phyloP scores from a whole-genome alignment of 192 early-diverging fungal species.

The Umbelopsis sp. region DNA sequence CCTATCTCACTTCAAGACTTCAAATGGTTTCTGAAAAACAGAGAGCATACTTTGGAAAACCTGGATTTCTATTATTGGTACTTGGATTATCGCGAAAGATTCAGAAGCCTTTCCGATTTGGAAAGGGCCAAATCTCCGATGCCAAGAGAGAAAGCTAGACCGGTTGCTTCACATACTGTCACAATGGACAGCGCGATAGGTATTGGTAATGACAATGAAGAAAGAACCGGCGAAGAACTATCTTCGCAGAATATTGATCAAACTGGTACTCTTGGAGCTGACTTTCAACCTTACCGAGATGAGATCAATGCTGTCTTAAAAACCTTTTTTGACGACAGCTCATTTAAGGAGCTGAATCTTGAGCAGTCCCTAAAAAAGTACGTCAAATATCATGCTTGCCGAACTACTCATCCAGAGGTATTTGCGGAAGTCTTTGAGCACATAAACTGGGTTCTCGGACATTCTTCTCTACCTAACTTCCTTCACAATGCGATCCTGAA shows the following conservation, averaged over 20 bases:
- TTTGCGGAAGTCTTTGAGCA: constrained; percentile 14
- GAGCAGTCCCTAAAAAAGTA: constrained; percentile 17
- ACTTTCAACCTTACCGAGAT: constrained; percentile 27
- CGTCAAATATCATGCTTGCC: constrained; percentile 6
- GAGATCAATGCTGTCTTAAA: constrained; percentile 30
- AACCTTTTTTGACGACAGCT: constrained; percentile 31
- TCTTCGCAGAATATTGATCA: background rate
- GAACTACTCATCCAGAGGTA: constrained; percentile 31
- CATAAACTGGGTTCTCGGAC: constrained; percentile 18
- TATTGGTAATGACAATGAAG: background rate
- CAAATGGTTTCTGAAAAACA: constrained; percentile 24
- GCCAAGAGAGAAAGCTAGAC: constrained; percentile 20
- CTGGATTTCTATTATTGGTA: constrained; percentile 35
- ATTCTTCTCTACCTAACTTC: constrained; percentile 26
- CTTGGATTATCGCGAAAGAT: constrained; percentile 23
- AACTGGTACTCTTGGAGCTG: constrained; percentile 14
- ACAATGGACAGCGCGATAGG: constrained; percentile 11
- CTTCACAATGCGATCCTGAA: constrained; percentile 32
- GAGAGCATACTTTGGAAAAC: constrained; percentile 35
- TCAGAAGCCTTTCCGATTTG: constrained; percentile 10
- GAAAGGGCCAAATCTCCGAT: constrained; percentile 19
- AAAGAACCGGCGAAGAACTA: background rate
- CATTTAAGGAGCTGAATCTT: constrained; percentile 34
- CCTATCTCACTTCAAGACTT: constrained; percentile 36
- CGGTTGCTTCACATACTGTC: background rate